A percentile compares a stretch with the other conserved stretches of the same genome.
Conservation (phyloP, 805 yeast genomes). For the Diddensiella transvaalensis region DNA sequence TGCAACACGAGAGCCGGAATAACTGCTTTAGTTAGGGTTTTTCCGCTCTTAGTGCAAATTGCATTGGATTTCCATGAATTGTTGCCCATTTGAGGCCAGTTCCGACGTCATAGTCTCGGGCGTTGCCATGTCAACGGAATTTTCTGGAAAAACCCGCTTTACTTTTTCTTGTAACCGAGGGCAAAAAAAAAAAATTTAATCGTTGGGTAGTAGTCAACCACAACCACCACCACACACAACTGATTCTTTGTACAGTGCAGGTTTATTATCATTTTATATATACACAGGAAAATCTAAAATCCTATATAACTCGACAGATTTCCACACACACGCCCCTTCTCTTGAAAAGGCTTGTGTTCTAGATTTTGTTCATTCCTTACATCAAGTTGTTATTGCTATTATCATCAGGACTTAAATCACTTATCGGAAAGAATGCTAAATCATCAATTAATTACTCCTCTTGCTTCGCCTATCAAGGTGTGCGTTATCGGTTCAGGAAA, state of each 20-base stretch:
- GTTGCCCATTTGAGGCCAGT: background rate
- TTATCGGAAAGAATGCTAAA: background rate
- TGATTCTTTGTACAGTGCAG: too few relatives aligned
- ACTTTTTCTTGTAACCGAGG: too few relatives aligned
- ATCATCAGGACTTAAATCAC: background rate
- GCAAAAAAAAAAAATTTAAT: background rate
- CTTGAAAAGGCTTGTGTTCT: too few relatives aligned
- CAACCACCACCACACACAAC: too few relatives aligned
- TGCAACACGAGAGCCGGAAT: background rate
- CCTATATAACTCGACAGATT: too few relatives aligned
- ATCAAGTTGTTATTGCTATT: too few relatives aligned
- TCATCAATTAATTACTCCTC: background rate
- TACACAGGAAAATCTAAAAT: too few relatives aligned
- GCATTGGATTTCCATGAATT: background rate
- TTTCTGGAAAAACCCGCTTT: background rate
- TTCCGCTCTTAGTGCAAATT: background rate
- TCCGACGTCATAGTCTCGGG: background rate
- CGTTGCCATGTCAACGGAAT: background rate
- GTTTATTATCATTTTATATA: too few relatives aligned
- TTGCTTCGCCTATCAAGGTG: constrained; percentile 30
- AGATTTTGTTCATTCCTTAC: too few relatives aligned
- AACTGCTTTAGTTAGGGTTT: background rate
- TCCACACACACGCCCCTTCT: too few relatives aligned
- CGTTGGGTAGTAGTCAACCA: too few relatives aligned
- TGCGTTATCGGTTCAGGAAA: constrained; percentile 94